Conservation (phyloP, 208 protist species). For the Porcisia hertigi region DNA sequence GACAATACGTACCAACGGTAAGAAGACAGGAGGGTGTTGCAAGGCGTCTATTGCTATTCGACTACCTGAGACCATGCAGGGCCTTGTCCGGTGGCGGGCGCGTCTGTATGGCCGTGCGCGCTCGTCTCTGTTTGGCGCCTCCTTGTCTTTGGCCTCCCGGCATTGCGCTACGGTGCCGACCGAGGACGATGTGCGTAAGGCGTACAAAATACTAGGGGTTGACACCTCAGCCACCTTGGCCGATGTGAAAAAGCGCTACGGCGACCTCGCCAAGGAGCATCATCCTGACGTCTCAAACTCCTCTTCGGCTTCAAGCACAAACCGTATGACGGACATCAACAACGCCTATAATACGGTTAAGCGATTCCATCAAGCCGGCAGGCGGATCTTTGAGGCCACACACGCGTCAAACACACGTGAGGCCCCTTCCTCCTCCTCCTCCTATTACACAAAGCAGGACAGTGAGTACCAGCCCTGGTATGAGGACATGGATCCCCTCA, state of each 20-base stretch:
- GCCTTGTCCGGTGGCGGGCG: neutral
- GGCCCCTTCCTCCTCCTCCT: conserved; percentile 12
- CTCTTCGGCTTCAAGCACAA: conserved; percentile 27
- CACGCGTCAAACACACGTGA: conserved; percentile 6
- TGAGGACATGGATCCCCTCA: conserved; percentile 81
- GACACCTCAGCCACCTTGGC: conserved; percentile 37
- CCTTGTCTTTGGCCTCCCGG: neutral
- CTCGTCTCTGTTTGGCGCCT: neutral
- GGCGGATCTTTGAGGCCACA: conserved; percentile 23
- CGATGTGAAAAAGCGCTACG: conserved; percentile 85
- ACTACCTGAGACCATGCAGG: conserved; percentile 1
- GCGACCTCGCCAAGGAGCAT: conserved; percentile 85
- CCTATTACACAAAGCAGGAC: conserved; percentile 57
- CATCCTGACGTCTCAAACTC: conserved; percentile 80
- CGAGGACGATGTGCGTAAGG: conserved; percentile 75
- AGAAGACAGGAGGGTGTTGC: neutral
- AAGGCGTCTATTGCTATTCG: neutral
- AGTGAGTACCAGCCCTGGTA: conserved; percentile 75
- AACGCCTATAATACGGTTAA: conserved; percentile 77
- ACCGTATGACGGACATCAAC: conserved; percentile 86
- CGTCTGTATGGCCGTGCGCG: neutral
- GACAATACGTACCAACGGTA: neutral
- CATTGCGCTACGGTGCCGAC: conserved; percentile 46
- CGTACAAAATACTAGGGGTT: conserved; percentile 78
- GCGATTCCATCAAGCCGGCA: conserved; percentile 70